Conservation (phyloP, 495 filamentous ascomycete genomes). For the Aspergillus bertholletiae region DNA sequence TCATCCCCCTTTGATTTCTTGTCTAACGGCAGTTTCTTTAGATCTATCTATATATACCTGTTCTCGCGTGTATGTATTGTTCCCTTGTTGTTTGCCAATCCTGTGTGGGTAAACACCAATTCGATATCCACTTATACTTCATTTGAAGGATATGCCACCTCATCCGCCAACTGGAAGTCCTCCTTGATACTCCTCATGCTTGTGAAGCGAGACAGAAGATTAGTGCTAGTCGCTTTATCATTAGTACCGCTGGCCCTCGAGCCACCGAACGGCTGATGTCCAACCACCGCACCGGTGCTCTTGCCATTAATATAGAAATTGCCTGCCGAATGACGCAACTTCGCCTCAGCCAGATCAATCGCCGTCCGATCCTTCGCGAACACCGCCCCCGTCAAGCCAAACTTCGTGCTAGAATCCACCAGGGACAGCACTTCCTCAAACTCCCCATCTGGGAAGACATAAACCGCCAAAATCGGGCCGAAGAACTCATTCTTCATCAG, state of each 20-base stretch:
- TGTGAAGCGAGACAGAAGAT: conserved; percentile 73
- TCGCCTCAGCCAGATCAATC: conserved; percentile 65
- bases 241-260: conserved; percentile 84
- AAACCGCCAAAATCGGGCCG: conserved; percentile 57
- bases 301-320: conserved; percentile 96
- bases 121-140: not conserved
- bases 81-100: no score
- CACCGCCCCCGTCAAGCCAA: conserved; percentile 75
- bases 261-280: conserved; percentile 90
- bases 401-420: no score
- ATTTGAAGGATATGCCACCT: not conserved
- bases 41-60: no score
- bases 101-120: no score
- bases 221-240: conserved; percentile 83
- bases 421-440: no score
- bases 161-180: conserved; percentile 54
- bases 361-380: conserved; percentile 71
- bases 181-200: conserved; percentile 86
- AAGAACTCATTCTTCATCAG: conserved; percentile 62
- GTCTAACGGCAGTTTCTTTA: not conserved
- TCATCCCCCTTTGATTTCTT: not conserved
- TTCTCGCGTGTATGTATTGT: no score
- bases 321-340: conserved; percentile 71
- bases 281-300: conserved; percentile 86
- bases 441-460: conserved; percentile 57